Evolutionary conservation across 306 rosid genomes (phyloP).

Genomic region (Lathyrus sativus): DNA sequence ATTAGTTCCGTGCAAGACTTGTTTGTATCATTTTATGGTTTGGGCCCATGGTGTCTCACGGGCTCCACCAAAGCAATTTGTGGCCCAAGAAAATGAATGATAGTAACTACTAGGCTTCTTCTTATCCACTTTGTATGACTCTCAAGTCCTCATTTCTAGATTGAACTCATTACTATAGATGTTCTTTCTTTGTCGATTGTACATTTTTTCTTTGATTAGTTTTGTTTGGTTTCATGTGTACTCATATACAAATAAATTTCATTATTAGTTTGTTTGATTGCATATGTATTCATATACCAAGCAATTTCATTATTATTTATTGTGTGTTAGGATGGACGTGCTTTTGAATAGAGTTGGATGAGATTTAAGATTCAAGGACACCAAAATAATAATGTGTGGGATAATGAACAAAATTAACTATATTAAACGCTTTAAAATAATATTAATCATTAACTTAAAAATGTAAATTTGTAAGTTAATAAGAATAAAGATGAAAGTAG

Average conservation of each 20-base stretch:
- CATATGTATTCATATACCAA: neutral
- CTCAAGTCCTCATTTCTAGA: neutral
- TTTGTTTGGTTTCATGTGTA: conserved; percentile 15
- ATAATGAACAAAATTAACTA: too few species aligned
- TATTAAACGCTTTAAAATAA: too few species aligned
- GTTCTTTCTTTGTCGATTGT: conserved; percentile 29
- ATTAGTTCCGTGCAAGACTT: conserved; percentile 10
- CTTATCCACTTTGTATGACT: conserved; percentile 38
- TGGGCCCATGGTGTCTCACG: conserved; percentile 11
- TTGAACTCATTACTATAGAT: conserved; percentile 13
- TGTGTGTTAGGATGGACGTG: neutral
- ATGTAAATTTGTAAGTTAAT: too few species aligned
- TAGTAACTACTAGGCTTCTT: conserved; percentile 10
- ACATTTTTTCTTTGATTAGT: neutral
- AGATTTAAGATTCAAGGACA: too few species aligned
- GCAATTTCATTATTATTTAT: neutral
- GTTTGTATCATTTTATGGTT: neutral
- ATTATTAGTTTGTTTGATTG: conserved; percentile 10
- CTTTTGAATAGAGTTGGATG: too few species aligned
- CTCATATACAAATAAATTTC: neutral
- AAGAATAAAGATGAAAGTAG: too few species aligned
- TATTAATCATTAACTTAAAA: too few species aligned
- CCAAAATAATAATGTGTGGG: too few species aligned
- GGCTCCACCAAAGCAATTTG: conserved; percentile 35
- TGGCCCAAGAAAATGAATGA: conserved; percentile 34